phyloP scores from a whole-genome alignment of 352 stramenopile genomes.

The Globisporangium barbulae region DNA sequence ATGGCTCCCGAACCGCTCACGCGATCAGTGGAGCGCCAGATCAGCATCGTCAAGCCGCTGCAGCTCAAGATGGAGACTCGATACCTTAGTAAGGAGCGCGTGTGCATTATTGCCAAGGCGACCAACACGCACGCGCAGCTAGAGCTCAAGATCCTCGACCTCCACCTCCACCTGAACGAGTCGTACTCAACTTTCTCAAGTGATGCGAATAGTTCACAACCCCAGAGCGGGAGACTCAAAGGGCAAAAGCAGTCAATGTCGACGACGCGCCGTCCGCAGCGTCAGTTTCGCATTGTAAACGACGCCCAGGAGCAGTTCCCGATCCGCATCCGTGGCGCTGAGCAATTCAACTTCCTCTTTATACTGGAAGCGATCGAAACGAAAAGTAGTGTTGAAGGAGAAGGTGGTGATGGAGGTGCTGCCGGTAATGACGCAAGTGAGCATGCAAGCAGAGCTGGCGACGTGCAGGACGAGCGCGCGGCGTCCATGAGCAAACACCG shows the following conservation, averaged over 20 bases:
- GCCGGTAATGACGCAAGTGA: not conserved
- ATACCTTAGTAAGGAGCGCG: slow-evolving; percentile 28
- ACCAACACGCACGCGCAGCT: slow-evolving; percentile 45
- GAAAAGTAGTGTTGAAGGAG: slow-evolving; percentile 7
- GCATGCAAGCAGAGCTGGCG: not conserved
- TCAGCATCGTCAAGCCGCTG: slow-evolving; percentile 54
- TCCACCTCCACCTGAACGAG: slow-evolving; percentile 66
- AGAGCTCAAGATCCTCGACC: slow-evolving; percentile 44
- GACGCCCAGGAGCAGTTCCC: slow-evolving; percentile 51
- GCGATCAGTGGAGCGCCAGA: slow-evolving; percentile 40
- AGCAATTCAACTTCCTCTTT: slow-evolving; percentile 69
- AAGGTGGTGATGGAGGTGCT: not conserved
- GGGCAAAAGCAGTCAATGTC: not conserved
- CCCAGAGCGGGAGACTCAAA: not conserved
- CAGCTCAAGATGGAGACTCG: slow-evolving; percentile 56
- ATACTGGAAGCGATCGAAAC: slow-evolving; percentile 33
- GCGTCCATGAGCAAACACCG: slow-evolving; percentile 9
- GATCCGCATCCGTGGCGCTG: slow-evolving; percentile 41
- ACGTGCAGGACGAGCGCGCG: slow-evolving; percentile 7
- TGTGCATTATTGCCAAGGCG: slow-evolving; percentile 47
- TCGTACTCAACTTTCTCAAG: slow-evolving; percentile 12
- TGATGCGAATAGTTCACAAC: not conserved
- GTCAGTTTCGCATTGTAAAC: slow-evolving; percentile 34
- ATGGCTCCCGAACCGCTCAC: slow-evolving; percentile 37
- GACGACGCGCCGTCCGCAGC: not conserved